Conservation (phyloP, 805 yeast species). For the Pichia cephalocereana region DNA sequence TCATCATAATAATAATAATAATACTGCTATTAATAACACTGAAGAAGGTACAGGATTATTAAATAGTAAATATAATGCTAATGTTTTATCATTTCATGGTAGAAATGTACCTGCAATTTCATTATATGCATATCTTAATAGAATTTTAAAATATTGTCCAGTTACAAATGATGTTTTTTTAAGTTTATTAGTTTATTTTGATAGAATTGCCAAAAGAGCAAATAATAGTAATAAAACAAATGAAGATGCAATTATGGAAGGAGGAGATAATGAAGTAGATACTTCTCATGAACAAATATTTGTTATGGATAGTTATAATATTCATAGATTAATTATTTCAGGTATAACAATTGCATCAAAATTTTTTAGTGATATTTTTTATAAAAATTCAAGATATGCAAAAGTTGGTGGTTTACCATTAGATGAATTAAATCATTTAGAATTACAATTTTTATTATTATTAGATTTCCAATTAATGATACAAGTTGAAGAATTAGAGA, state of each 20-base stretch:
- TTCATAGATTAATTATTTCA: slow-evolving; percentile 86
- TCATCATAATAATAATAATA: slow-evolving; percentile 4
- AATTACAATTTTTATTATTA: slow-evolving; percentile 75
- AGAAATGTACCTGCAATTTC: slow-evolving; percentile 94
- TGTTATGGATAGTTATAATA: slow-evolving; percentile 93
- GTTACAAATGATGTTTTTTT: slow-evolving; percentile 96
- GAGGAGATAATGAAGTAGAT: slow-evolving; percentile 12
- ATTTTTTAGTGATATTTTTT: slow-evolving; percentile 89
- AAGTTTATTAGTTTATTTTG: slow-evolving; percentile 85
- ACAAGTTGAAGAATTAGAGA: slow-evolving; percentile 80
- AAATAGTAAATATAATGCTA: slow-evolving; percentile 45
- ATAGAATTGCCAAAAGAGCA: slow-evolving; percentile 81
- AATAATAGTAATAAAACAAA: slow-evolving; percentile 30
- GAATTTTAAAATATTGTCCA: slow-evolving; percentile 94
- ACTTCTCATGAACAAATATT: slow-evolving; percentile 45
- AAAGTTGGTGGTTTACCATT: slow-evolving; percentile 92
- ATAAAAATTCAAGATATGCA: slow-evolving; percentile 89
- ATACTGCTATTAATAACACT: no score
- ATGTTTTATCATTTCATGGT: slow-evolving; percentile 87
- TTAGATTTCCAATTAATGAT: slow-evolving; percentile 84
- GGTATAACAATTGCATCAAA: slow-evolving; percentile 95
- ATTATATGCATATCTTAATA: slow-evolving; percentile 76
- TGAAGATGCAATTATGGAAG: slow-evolving; percentile 18
- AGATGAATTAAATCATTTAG: slow-evolving; percentile 87
- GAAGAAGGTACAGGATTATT: slow-evolving; percentile 15